phyloP scores from a whole-genome alignment of 352 stramenopile species.

The Phytopythium boreale region DNA sequence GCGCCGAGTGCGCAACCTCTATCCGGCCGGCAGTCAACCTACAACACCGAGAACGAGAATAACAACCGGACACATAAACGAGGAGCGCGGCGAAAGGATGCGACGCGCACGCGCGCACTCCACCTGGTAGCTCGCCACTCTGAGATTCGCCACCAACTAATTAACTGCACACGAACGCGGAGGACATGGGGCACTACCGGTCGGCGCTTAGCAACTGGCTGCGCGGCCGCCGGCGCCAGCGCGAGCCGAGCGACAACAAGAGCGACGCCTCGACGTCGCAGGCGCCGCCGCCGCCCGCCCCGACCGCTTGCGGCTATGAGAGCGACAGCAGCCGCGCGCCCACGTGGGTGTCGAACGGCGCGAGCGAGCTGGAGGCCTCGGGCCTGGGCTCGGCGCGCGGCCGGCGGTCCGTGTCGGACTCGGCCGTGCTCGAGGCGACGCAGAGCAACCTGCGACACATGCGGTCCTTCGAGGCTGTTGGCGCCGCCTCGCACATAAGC shows the following conservation, averaged over 20 bases:
- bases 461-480: constrained; percentile 5
- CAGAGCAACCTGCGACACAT: constrained; percentile 1
- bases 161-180: neutral
- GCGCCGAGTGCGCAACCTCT: neutral
- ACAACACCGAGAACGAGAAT: neutral
- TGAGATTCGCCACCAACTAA: neutral
- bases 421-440: neutral
- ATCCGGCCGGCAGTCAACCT: neutral
- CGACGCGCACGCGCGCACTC: neutral
- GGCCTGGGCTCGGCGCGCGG: neutral
- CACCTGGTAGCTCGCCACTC: neutral
- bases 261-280: neutral
- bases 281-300: neutral
- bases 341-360: neutral
- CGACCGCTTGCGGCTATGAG: neutral
- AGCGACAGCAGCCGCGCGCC: constrained; percentile 1
- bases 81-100: neutral
- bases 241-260: neutral
- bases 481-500: neutral
- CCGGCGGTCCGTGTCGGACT: constrained; percentile 10
- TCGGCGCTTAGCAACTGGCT: constrained; percentile 9
- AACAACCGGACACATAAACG: constrained; percentile 1
- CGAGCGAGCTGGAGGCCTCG: neutral
- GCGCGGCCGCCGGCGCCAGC: neutral
- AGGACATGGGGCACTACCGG: constrained; percentile 10